phyloP scores from a whole-genome alignment of 2,329 filamentous ascomycete species.

The Neospermospora avenae region DNA sequence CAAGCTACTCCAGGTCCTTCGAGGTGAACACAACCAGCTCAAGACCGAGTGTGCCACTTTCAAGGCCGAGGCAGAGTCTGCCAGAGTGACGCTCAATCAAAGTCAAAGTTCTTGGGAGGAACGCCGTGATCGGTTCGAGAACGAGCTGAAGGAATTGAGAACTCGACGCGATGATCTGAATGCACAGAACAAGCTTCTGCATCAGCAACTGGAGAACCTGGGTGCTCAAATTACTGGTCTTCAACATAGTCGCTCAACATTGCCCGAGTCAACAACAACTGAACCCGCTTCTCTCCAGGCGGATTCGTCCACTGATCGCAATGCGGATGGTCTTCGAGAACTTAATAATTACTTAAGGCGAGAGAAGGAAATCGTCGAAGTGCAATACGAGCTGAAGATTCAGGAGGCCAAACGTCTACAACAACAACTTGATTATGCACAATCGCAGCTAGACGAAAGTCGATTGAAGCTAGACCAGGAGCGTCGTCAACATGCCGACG shows the following conservation, averaged over 20 bases:
- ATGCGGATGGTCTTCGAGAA: conserved; percentile 76
- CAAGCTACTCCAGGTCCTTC: conserved; percentile 74
- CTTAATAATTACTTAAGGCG: conserved; percentile 87
- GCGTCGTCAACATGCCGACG: conserved; percentile 71
- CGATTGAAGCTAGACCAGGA: conserved; percentile 89
- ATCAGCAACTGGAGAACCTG: conserved; percentile 83
- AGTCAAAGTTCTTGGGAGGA: conserved; percentile 88
- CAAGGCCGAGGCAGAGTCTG: conserved; percentile 80
- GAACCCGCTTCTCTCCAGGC: conserved; percentile 29
- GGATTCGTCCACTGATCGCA: conserved; percentile 52
- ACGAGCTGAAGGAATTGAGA: conserved; percentile 76
- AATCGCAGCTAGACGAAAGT: conserved; percentile 83
- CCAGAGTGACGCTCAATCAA: conserved; percentile 73
- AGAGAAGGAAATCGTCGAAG: conserved; percentile 96
- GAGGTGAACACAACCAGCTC: conserved; percentile 76
- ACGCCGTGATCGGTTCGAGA: conserved; percentile 74
- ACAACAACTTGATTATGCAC: conserved; percentile 84
- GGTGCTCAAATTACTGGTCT: conserved; percentile 74
- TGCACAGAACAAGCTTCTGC: conserved; percentile 85
- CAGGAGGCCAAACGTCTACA: conserved; percentile 86
- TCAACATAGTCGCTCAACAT: conserved; percentile 67
- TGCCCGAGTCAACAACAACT: conserved; percentile 50
- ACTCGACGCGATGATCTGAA: conserved; percentile 78
- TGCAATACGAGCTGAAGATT: conserved; percentile 87
- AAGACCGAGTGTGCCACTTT: conserved; percentile 74